Base-by-base conservation (phyloP, 352 stramenopile genomes). In the Pythium rishiriense region DNA sequence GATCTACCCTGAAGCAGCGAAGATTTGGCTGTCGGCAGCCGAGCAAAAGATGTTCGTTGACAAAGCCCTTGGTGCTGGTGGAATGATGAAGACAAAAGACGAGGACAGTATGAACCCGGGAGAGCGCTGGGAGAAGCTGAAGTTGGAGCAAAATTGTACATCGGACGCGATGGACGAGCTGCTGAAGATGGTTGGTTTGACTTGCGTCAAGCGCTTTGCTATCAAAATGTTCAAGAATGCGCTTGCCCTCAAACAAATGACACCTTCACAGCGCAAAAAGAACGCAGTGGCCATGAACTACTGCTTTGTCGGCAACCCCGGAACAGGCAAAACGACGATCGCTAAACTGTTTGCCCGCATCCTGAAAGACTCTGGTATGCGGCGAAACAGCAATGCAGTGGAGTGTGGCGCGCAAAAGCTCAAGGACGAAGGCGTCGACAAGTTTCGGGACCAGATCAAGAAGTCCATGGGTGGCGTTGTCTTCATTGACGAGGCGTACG, bases 401-500 rank as follows among this genome's bases (percentile, higher is more conserved):
- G 52, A 85, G 48, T 87, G 78, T 25, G 74, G 65, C 3, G 87
- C 84, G 2, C 87, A 95, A 62, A 60, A 87, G 56, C 57, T 94
- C 4, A 96, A 96, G 39, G 83, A 96, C 35, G 69, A 78, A 5
- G 84, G 85, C 1, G 50, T 74, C 8, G 68, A 77, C 9, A 78
- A 91, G 28, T 96, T 97, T 56, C 79, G 83, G 1, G 70, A 93
- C 62, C 80, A 93, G 25, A 74, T 98, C 8, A 35, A 84, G 33
- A 63, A 69, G 7, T 81, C 87, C 0, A 78, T 77, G 42, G 92
- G 88, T 14, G 93, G 91, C 31, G 85, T 97, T 15, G 67, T 98
- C 14, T 98, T 98, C 57, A 95, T 98, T 26, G 94, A 98, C 52
- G 94, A 98, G 67, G 91, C 90, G 41, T 97, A 98, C 58, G 83